Evolutionary conservation across 441 rosid species (phyloP).

Genomic region (Flueggea neowawraea): DNA sequence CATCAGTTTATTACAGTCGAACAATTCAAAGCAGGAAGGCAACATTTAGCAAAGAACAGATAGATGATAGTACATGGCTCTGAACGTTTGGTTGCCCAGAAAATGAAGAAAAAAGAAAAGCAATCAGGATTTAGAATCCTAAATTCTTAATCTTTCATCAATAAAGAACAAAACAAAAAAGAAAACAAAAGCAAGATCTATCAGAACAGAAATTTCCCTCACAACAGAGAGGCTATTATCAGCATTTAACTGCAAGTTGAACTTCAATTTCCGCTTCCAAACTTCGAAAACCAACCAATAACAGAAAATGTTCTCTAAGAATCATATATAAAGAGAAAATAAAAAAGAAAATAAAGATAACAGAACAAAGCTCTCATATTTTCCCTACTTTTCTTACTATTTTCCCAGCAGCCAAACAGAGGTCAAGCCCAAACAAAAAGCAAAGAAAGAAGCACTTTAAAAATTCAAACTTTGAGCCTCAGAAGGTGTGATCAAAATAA

Average conservation of each 20-base stretch:
- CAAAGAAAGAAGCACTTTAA: slow-evolving; percentile 8
- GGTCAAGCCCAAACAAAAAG: slow-evolving; percentile 1
- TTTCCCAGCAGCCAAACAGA: slow-evolving; percentile 71
- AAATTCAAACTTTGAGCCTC: slow-evolving; percentile 22
- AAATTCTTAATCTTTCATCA: neutral
- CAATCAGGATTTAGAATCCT: slow-evolving; percentile 4
- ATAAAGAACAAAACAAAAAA: slow-evolving; percentile 3
- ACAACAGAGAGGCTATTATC: slow-evolving; percentile 4
- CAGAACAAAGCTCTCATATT: neutral
- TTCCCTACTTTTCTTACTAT: slow-evolving; percentile 19
- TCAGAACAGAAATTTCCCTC: slow-evolving; percentile 8
- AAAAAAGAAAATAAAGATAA: slow-evolving; percentile 3
- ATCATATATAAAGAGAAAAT: neutral
- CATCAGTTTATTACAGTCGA: neutral
- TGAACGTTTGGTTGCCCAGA: slow-evolving; percentile 27
- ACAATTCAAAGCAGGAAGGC: neutral
- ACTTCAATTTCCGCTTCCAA: slow-evolving; percentile 17
- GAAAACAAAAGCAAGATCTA: too few species aligned
- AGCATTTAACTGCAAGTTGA: slow-evolving; percentile 27
- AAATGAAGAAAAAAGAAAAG: slow-evolving; percentile 16
- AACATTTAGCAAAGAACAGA: neutral
- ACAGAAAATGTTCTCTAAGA: neutral
- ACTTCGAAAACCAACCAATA: slow-evolving; percentile 7
- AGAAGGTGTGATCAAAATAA: slow-evolving; percentile 14
- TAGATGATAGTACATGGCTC: slow-evolving; percentile 24